Conservation (phyloP, 139 green algal species). For the Mesotaenium endlicherianum region DNA sequence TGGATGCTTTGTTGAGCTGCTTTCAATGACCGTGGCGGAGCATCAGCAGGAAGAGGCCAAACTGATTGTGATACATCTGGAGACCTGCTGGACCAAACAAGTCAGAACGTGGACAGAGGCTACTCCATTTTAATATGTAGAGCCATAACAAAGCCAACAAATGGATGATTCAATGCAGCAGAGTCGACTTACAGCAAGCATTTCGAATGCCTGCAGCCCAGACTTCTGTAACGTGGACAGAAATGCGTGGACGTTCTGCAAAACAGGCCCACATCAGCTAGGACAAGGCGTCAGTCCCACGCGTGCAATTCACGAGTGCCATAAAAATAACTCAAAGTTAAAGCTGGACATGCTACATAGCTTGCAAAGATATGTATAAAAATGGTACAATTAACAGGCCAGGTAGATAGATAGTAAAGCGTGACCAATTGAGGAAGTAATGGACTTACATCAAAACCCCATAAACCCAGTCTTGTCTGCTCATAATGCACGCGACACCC, state of each 20-base stretch:
- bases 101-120: neutral
- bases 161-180: neutral
- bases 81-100: neutral
- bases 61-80: neutral
- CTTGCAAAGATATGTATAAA: too few species aligned
- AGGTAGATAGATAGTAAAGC: too few species aligned
- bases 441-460: slow-evolving; percentile 58
- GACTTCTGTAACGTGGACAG: slow-evolving; percentile 28
- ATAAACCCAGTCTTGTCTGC: slow-evolving; percentile 36
- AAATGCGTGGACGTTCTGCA: too few species aligned
- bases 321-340: too few species aligned
- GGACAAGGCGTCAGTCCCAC: too few species aligned
- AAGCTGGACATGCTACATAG: too few species aligned
- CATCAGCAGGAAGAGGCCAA: neutral
- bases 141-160: neutral
- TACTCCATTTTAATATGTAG: too few species aligned
- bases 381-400: too few species aligned
- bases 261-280: too few species aligned
- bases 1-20: neutral
- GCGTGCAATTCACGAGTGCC: too few species aligned
- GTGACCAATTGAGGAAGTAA: too few species aligned
- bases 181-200: slow-evolving; percentile 36
- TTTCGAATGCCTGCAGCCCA: slow-evolving; percentile 48
- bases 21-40: neutral
- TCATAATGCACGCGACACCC: too few species aligned